Conservation (phyloP, 2,329 filamentous ascomycete species). For the Sclerotinia minor region DNA sequence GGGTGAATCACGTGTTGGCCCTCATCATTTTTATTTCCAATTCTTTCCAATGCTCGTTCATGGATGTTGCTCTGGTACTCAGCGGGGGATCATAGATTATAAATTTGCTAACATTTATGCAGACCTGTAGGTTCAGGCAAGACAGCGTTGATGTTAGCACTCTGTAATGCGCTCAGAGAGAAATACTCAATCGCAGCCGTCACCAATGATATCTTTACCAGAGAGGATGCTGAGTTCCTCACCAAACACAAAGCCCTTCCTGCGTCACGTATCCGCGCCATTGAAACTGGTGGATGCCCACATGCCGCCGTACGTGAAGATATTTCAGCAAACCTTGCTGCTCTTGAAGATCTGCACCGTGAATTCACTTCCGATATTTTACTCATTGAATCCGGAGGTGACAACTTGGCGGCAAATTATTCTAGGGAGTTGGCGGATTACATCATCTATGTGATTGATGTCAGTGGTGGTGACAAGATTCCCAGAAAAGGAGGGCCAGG, state of each 20-base stretch:
- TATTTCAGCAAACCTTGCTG: constrained; percentile 89
- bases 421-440: constrained; percentile 91
- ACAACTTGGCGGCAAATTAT: constrained; percentile 98
- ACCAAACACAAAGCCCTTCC: constrained; percentile 83
- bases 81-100: neutral
- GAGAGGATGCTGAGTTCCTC: constrained; percentile 97
- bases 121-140: constrained; percentile 97
- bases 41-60: neutral
- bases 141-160: constrained; percentile 92
- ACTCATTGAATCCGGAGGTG: constrained; percentile 92
- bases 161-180: constrained; percentile 80
- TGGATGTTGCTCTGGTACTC: too few relatives aligned
- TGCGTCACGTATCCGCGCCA: constrained; percentile 81
- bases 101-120: constrained; percentile 23
- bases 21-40: neutral
- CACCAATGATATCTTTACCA: constrained; percentile 98
- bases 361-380: constrained; percentile 80
- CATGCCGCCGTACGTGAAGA: constrained; percentile 98
- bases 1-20: constrained; percentile 28
- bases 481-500: constrained; percentile 94
- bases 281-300: constrained; percentile 95
- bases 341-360: constrained; percentile 82
- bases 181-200: constrained; percentile 88
- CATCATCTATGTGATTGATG: constrained; percentile 98
- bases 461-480: constrained; percentile 94